Conservation (phyloP, 2,329 filamentous ascomycete species). For the Paraphoma sp. region DNA sequence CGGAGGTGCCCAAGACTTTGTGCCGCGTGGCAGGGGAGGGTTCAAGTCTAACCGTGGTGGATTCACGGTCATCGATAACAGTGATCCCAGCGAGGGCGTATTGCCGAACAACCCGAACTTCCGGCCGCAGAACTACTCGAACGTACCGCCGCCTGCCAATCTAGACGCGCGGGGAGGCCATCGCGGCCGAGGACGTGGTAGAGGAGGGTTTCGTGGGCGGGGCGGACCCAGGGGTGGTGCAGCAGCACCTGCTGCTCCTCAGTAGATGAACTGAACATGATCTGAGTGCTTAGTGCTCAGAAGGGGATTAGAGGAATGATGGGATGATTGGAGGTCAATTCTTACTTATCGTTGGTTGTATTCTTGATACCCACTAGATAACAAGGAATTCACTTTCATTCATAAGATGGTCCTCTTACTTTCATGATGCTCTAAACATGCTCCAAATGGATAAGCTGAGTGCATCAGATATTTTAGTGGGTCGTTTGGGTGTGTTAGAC, state of each 20-base stretch:
- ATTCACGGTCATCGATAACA: conserved; percentile 57
- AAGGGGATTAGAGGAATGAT: not conserved
- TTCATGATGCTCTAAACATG: not conserved
- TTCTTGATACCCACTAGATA: not conserved
- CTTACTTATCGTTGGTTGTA: not conserved
- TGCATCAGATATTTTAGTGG: too few relatives aligned
- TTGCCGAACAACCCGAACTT: conserved; percentile 63
- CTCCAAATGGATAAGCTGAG: too few relatives aligned
- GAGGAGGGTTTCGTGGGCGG: conserved; percentile 40
- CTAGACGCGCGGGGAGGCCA: conserved; percentile 34
- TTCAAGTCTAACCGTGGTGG: conserved; percentile 49
- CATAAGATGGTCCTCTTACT: not conserved
- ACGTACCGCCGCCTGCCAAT: conserved; percentile 45
- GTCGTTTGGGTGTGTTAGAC: not conserved
- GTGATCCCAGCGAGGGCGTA: conserved; percentile 60
- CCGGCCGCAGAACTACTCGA: conserved; percentile 55
- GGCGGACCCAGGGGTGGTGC: conserved; percentile 37
- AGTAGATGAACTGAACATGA: conserved; percentile 10
- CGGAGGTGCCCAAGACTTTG: conserved; percentile 36
- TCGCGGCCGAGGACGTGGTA: conserved; percentile 40
- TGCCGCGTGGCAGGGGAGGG: conserved; percentile 50
- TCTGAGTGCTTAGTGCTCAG: not conserved
- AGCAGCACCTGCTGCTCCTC: conserved; percentile 20
- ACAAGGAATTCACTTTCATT: not conserved
- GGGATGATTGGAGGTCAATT: not conserved